phyloP scores from a whole-genome alignment of 805 yeast species.

The Candida ponderosae region DNA sequence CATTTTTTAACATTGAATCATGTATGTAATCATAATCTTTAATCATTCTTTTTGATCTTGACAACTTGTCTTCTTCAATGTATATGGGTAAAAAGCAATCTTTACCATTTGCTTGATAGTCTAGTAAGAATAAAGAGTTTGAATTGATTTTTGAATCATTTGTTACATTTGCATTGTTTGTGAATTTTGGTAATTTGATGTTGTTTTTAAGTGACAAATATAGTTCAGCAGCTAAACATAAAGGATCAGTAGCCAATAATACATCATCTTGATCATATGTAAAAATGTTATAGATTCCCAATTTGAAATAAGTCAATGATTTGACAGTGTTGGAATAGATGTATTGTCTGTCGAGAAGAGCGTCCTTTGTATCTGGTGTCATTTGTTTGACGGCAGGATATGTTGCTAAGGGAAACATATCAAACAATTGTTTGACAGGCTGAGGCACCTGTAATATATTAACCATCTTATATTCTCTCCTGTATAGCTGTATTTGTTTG shows the following conservation, averaged over 20 bases:
- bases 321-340: slow-evolving; percentile 11
- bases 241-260: slow-evolving; percentile 50
- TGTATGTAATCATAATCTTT: slow-evolving; percentile 29
- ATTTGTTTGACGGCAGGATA: slow-evolving; percentile 29
- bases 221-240: slow-evolving; percentile 40
- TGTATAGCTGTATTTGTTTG: too few relatives aligned
- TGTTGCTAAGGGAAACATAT: slow-evolving; percentile 40
- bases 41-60: slow-evolving; percentile 21
- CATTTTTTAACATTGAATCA: slow-evolving; percentile 26
- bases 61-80: slow-evolving; percentile 37
- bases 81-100: slow-evolving; percentile 43
- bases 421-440: slow-evolving; percentile 25
- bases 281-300: slow-evolving; percentile 47
- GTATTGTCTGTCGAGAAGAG: slow-evolving; percentile 17
- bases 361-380: slow-evolving; percentile 19
- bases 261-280: slow-evolving; percentile 16
- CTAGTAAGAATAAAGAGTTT: slow-evolving; percentile 34
- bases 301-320: slow-evolving; percentile 28
- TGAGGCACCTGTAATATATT: background rate
- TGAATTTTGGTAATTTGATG: slow-evolving; percentile 31
- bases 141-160: slow-evolving; percentile 3
- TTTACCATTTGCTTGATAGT: slow-evolving; percentile 41
- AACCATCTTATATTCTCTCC: background rate
- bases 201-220: slow-evolving; percentile 36
- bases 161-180: background rate